Conservation (phyloP, 176 grass and related monocot species). For the Olyra latifolia region DNA sequence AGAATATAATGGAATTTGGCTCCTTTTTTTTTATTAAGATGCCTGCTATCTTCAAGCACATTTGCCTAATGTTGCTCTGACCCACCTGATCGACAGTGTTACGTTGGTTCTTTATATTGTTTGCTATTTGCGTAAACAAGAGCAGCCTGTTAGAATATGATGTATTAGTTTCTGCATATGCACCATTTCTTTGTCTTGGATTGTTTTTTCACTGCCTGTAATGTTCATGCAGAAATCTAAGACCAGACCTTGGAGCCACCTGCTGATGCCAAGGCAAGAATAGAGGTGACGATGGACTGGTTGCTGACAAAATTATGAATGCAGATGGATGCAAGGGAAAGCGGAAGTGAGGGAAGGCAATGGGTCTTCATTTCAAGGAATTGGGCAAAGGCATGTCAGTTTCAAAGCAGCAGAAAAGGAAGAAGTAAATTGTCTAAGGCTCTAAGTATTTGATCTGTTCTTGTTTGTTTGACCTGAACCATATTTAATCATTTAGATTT, state of each 20-base stretch:
- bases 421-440: slow-evolving; percentile 77
- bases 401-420: slow-evolving; percentile 84
- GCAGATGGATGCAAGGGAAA: slow-evolving; percentile 39
- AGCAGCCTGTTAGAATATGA: too few species aligned
- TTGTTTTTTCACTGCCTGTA: background rate
- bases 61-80: too few species aligned
- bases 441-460: background rate
- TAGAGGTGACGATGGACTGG: slow-evolving; percentile 1
- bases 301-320: background rate
- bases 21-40: background rate
- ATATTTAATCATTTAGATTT: background rate
- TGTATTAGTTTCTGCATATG: background rate
- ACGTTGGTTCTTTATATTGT: too few species aligned
- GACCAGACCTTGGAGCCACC: background rate
- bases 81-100: too few species aligned
- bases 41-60: background rate
- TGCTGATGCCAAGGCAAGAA: slow-evolving; percentile 1
- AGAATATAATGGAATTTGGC: background rate
- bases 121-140: too few species aligned
- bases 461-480: background rate
- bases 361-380: slow-evolving; percentile 79
- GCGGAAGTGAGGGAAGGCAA: slow-evolving; percentile 44
- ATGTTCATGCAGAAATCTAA: slow-evolving; percentile 36
- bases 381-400: slow-evolving; percentile 43
- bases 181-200: background rate